Evolutionary conservation across 352 stramenopile species (phyloP).

Genomic region (Phytopythium oedochilum): DNA sequence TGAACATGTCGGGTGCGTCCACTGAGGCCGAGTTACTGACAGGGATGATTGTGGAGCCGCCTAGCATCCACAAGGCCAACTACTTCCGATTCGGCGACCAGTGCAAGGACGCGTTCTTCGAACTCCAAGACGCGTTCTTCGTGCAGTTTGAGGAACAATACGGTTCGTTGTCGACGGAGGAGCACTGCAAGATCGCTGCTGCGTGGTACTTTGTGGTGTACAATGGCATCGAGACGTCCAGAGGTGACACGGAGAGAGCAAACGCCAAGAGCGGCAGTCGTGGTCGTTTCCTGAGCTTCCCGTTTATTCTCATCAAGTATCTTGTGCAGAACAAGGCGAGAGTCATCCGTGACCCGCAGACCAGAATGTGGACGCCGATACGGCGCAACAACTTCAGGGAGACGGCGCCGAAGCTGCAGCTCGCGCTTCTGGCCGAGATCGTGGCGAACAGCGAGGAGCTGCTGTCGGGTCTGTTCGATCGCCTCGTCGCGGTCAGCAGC

Average conservation of each 20-base stretch:
- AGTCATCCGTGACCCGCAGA: constrained; percentile 7
- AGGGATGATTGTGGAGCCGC: constrained; percentile 63
- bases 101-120: constrained; percentile 62
- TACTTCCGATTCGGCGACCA: constrained; percentile 79
- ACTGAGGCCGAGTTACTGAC: constrained; percentile 66
- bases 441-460: constrained; percentile 40
- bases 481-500: constrained; percentile 43
- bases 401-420: constrained; percentile 52
- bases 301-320: constrained; percentile 63
- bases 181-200: constrained; percentile 39
- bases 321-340: constrained; percentile 38
- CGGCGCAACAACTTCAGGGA: constrained; percentile 14
- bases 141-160: constrained; percentile 38
- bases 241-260: constrained; percentile 1
- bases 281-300: constrained; percentile 49
- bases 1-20: constrained; percentile 58
- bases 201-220: constrained; percentile 73
- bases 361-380: constrained; percentile 23
- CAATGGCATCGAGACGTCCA: constrained; percentile 27
- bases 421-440: constrained; percentile 56
- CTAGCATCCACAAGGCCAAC: constrained; percentile 54
- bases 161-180: constrained; percentile 6
- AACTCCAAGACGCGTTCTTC: constrained; percentile 37
- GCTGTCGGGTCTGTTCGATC: constrained; percentile 58
- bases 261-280: not conserved